These are phyloP conservation scores for Phoma sp. DNA, from an alignment of 2,329 filamentous ascomycete species.

Conservation along the genomic window DNA sequence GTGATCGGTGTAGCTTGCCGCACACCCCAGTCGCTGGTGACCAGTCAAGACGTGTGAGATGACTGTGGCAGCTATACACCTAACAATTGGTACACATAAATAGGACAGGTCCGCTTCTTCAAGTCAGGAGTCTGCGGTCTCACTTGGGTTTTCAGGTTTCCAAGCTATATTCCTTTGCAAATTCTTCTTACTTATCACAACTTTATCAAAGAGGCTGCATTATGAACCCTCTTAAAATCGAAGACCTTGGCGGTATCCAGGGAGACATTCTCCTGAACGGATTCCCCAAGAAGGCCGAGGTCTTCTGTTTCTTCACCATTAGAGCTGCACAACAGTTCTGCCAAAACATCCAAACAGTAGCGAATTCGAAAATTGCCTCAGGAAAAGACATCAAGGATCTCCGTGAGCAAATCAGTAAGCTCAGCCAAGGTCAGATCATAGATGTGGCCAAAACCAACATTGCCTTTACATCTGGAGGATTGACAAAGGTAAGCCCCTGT, in stretches of 20 bases:
- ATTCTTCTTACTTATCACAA: too few species aligned
- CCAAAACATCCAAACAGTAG: constrained; percentile 11
- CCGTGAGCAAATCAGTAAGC: constrained; percentile 11
- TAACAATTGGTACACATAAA: background rate
- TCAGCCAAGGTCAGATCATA: constrained; percentile 3
- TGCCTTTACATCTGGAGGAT: constrained; percentile 7
- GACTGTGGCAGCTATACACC: background rate
- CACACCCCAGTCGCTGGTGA: background rate
- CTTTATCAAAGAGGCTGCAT: background rate
- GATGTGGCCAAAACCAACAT: constrained; percentile 18
- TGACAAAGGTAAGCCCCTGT: constrained; percentile 3
- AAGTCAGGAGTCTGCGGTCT: background rate
- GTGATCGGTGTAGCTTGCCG: background rate
- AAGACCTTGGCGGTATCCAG: constrained; percentile 11
- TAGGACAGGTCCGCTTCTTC: background rate
- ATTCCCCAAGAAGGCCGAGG: constrained; percentile 17
- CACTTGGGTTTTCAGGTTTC: background rate
- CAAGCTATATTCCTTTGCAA: too few species aligned
- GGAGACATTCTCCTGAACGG: constrained; percentile 18
- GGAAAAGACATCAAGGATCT: constrained; percentile 14
- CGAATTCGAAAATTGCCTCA: constrained; percentile 10
- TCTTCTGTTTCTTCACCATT: constrained; percentile 17
- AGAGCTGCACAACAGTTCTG: constrained; percentile 13
- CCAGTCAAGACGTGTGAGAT: background rate
- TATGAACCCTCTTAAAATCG: constrained; percentile 8